Evolutionary conservation across 2,329 filamentous ascomycete genomes (phyloP).

Genomic region (Elsinoe perseae): DNA sequence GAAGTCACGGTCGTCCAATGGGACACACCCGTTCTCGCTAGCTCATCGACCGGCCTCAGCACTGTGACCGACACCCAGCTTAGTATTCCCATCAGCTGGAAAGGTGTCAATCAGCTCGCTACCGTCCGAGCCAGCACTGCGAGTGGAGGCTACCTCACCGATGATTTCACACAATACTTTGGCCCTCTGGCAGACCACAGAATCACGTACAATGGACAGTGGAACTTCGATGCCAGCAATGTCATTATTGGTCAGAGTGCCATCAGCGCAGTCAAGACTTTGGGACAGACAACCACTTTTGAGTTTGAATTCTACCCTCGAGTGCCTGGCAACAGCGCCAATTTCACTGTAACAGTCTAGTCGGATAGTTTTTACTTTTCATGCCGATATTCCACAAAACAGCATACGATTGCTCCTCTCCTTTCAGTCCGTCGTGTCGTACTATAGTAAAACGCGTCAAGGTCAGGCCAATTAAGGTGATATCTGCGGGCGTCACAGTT

Average conservation of each 20-base stretch:
- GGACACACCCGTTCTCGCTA: slow-evolving; percentile 38
- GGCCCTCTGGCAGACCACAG: slow-evolving; percentile 44
- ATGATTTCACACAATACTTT: slow-evolving; percentile 50
- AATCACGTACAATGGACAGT: slow-evolving; percentile 45
- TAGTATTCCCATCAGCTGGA: slow-evolving; percentile 46
- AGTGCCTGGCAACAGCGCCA: slow-evolving; percentile 41
- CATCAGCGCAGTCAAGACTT: slow-evolving; percentile 41
- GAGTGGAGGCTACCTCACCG: slow-evolving; percentile 46
- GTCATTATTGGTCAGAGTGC: slow-evolving; percentile 42
- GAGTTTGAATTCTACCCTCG: slow-evolving; percentile 51
- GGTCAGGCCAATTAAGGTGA: background rate
- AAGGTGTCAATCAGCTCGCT: slow-evolving; percentile 44
- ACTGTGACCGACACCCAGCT: slow-evolving; percentile 35
- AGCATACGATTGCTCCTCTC: background rate
- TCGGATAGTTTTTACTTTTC: background rate
- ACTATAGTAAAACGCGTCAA: too few species aligned
- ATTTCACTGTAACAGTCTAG: slow-evolving; percentile 42
- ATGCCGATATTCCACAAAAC: background rate
- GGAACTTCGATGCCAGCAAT: slow-evolving; percentile 42
- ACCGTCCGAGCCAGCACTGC: slow-evolving; percentile 44
- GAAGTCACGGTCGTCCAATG: slow-evolving; percentile 47
- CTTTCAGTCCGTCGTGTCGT: too few species aligned
- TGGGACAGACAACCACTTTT: slow-evolving; percentile 41
- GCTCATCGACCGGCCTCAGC: slow-evolving; percentile 27
- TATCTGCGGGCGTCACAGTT: too few species aligned